These are phyloP conservation scores for Inga laurina DNA, from an alignment of 306 rosid species.

Conservation along the genomic window DNA sequence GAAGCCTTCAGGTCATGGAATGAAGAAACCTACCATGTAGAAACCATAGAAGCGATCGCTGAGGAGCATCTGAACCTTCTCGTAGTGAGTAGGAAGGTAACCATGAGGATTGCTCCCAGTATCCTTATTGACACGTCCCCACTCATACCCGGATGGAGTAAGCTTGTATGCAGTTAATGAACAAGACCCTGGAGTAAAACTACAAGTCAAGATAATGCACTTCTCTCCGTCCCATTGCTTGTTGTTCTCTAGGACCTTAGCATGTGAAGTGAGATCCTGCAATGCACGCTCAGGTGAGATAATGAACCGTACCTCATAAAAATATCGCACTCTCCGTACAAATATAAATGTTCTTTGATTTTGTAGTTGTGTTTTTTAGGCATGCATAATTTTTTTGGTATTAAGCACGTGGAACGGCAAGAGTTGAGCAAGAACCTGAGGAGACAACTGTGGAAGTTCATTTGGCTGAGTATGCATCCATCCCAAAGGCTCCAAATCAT, in stretches of 20 bases:
- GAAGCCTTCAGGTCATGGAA: neutral
- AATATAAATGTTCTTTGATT: neutral
- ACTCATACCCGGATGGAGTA: constrained; percentile 95
- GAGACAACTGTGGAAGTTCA: constrained; percentile 96
- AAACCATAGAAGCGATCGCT: constrained; percentile 98
- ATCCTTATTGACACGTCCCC: constrained; percentile 98
- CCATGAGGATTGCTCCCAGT: constrained; percentile 97
- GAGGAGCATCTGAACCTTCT: constrained; percentile 99
- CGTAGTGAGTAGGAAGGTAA: constrained; percentile 96
- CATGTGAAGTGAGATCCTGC: constrained; percentile 97
- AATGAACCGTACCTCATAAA: neutral
- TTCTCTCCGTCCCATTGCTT: constrained; percentile 99
- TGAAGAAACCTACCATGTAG: constrained; percentile 71
- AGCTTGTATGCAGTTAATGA: constrained; percentile 93
- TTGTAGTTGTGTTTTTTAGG: neutral
- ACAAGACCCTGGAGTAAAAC: constrained; percentile 99
- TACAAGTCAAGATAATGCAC: constrained; percentile 91
- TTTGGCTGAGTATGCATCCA: constrained; percentile 99
- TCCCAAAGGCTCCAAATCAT: constrained; percentile 96
- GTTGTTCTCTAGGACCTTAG: constrained; percentile 88
- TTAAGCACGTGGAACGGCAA: neutral
- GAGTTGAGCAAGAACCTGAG: constrained; percentile 61
- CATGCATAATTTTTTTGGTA: neutral
- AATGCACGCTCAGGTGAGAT: constrained; percentile 26
- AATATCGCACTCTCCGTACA: neutral